Evolutionary conservation across 192 early-diverging fungal species (phyloP), one percentile per base, ranked within the genome.

Genomic region (Piromyces sp.): DNA sequence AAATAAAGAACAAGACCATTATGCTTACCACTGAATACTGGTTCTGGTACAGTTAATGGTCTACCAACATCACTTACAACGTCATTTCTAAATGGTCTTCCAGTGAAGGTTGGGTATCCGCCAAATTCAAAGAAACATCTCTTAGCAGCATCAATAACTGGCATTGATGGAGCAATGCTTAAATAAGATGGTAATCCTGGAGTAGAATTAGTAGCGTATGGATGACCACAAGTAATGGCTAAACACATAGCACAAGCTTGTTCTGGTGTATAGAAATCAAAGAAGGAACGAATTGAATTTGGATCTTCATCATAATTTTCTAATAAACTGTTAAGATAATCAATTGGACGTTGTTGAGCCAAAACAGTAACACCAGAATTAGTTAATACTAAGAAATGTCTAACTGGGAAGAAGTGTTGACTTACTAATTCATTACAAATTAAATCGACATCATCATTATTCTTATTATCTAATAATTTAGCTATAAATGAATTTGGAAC

Each of bases 211-310:
- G 31, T 30, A 31, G 81, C 40, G 83, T 79, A 29, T 81, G 82
- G 88, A 51, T 84, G 82, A 9, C 84, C 83, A 80, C 92, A 93
- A 79, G 93, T 86, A 80, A 96, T 89, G 2, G 91, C 90, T 9
- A 95, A 87, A 84, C 93, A 94, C 95, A 98, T 96, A 37, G 95
- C 94, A 82, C 95, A 96, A 22, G 92, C 87, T 84, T 96, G 92
- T 36, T 88, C 87, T 15, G 86, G 83, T 0, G 92, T 91, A 82
- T 90, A 96, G 11, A 84, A 87, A 42, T 84, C 82, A 29, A 92
- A 85, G 83, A 93, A 92, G 38, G 86, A 85, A 80, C 81, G 79
- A 83, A 81, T 82, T 15, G 30, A 30, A 26, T 30, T 82, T 30
- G 79, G 19, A 81, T 80, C 30, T 29, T 87, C 78, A 29, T 86